Percentiles rank a stretch among this genome's conserved stretches.
phyloP scores from a whole-genome alignment of 163 green algal genomes.

The Scenedesmus sp. region DNA sequence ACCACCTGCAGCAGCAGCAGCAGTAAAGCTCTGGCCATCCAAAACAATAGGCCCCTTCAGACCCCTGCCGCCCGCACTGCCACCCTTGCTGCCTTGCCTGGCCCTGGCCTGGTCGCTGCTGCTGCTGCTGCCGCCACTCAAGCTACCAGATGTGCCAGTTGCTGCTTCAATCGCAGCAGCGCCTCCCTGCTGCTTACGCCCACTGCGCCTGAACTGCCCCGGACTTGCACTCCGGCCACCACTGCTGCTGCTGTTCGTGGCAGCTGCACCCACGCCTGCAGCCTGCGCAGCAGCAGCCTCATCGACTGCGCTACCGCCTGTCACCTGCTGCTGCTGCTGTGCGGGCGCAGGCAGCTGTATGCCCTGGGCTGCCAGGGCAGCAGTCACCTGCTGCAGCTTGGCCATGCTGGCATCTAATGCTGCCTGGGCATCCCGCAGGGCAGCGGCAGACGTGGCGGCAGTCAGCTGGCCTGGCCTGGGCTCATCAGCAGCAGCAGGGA shows the following conservation, averaged over 20 bases:
- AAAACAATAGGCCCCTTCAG: too few relatives aligned
- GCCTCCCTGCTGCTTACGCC: neutral
- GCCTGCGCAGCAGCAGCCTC: neutral
- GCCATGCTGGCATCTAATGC: neutral
- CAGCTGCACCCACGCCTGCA: neutral
- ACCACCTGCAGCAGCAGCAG: neutral
- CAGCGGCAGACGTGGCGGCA: slow-evolving; percentile 4
- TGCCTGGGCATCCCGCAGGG: neutral
- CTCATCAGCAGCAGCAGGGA: neutral
- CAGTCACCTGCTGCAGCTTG: neutral
- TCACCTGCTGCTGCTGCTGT: slow-evolving; percentile 11
- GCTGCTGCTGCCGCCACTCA: neutral
- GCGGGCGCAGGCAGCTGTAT: neutral
- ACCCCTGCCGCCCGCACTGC: too few relatives aligned
- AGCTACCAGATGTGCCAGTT: neutral
- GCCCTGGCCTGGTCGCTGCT: neutral
- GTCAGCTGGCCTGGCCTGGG: neutral
- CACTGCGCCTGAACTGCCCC: neutral
- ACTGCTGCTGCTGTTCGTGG: slow-evolving; percentile 11
- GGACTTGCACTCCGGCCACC: neutral
- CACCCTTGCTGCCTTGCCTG: neutral
- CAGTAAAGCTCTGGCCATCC: neutral
- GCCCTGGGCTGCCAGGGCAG: neutral
- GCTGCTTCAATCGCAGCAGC: neutral
- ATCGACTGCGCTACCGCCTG: neutral